These are phyloP conservation scores for Blastomyces gilchristii DNA, from an alignment of 2,329 filamentous ascomycete species.

Conservation along the genomic window DNA sequence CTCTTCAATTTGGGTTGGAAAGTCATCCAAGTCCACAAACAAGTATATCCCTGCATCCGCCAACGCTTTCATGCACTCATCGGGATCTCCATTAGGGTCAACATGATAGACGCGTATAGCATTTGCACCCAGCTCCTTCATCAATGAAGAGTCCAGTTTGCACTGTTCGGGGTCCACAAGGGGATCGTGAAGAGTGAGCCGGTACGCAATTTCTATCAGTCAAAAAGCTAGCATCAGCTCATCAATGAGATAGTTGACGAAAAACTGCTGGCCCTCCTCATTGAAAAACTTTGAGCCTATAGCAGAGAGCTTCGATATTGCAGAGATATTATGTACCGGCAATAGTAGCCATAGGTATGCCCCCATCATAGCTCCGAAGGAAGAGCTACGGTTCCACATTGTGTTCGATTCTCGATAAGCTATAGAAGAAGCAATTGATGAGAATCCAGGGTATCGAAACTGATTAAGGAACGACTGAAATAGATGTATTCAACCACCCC, in stretches of 20 bases:
- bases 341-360: constrained; percentile 21
- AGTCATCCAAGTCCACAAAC: constrained; percentile 63
- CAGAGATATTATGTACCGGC: constrained; percentile 23
- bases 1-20: constrained; percentile 36
- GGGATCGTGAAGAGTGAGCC: constrained; percentile 59
- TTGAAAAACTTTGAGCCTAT: constrained; percentile 80
- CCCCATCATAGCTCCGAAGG: constrained; percentile 7
- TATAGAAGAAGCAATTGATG: not conserved
- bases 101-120: constrained; percentile 84
- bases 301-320: constrained; percentile 47
- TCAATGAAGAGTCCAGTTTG: constrained; percentile 60
- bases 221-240: not conserved
- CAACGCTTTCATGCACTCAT: constrained; percentile 71
- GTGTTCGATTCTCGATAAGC: not conserved
- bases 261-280: constrained; percentile 70
- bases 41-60: constrained; percentile 72
- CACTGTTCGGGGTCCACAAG: constrained; percentile 68
- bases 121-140: constrained; percentile 73
- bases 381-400: constrained; percentile 4
- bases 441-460: not conserved
- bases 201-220: constrained; percentile 56
- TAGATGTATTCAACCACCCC: not conserved
- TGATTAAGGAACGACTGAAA: not conserved
- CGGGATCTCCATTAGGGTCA: constrained; percentile 59
- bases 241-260: constrained; percentile 46